phyloP scores from a whole-genome alignment of 352 stramenopile genomes.

The Aphanomyces astaci region DNA sequence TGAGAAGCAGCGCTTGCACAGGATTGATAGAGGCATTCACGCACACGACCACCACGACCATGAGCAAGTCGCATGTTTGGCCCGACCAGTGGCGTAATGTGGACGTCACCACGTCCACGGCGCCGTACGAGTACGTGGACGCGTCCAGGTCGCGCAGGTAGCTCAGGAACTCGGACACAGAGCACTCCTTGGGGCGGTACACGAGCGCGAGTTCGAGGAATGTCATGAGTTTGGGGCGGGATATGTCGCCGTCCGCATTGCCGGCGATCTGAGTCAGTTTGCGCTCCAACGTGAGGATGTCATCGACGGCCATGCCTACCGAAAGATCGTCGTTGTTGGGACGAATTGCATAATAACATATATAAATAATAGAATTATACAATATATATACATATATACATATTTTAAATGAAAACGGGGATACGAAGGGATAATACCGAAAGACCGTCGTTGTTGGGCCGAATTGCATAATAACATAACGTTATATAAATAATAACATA shows the following conservation, averaged over 20 bases:
- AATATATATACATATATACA: background rate
- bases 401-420: too few relatives aligned
- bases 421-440: too few relatives aligned
- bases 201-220: constrained; percentile 75
- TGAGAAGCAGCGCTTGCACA: constrained; percentile 62
- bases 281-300: constrained; percentile 83
- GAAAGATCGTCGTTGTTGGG: too few relatives aligned
- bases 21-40: constrained; percentile 79
- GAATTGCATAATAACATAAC: too few relatives aligned
- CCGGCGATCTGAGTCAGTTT: constrained; percentile 81
- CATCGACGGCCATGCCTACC: constrained; percentile 59
- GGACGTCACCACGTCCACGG: constrained; percentile 62
- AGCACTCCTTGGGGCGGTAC: constrained; percentile 64
- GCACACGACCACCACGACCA: constrained; percentile 74
- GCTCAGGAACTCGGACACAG: constrained; percentile 77
- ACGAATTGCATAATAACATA: too few relatives aligned
- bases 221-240: constrained; percentile 78
- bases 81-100: constrained; percentile 82
- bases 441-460: too few relatives aligned
- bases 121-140: constrained; percentile 69
- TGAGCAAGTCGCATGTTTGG: constrained; percentile 62
- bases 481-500: too few relatives aligned
- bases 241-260: constrained; percentile 79
- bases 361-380: too few relatives aligned
- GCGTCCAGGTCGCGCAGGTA: constrained; percentile 81